Base-by-base conservation (phyloP, 2,329 filamentous ascomycete species). In the Beauveria scarabaeidicola region DNA sequence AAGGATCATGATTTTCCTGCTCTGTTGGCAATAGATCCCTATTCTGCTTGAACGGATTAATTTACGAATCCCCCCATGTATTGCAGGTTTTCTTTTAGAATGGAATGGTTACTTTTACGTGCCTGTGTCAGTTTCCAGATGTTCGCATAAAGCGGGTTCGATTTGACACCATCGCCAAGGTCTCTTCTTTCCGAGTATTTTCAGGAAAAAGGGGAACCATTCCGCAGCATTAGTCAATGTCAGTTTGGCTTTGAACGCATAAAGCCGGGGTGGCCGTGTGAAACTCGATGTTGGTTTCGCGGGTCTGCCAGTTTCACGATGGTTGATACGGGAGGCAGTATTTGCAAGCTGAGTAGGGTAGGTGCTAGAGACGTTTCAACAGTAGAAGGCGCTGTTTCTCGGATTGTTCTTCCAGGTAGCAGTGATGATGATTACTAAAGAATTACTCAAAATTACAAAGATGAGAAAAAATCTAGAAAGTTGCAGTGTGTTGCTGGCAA, bases 51-150 rank as follows among this genome's bases (percentile, higher is more conserved):
- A 36, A 50, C 10, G 44, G 41, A 15, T 50, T 41, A 23, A 23
- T 43, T 21, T 29, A 36, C 25, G 41, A 15, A 38, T 21, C 52
- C n/a, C 47, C 5, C 47, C 23, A 43, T 36, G 29, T 53, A 53
- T 5, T 47, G 57, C 57, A 59, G 48, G 57, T 59, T 59, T 59
- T n/a, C n/a, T n/a, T n/a, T n/a, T n/a, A n/a, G 59, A 60, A 57
- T 52, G n/a, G 27, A 46, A 32, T 19, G 38, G 23, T 55, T 56
- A n/a, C 9, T 15, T 52, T 43, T 48, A 36, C 29, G 5, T 44
- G 23, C 10, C 21, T n/a, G 51, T 27, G 51, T 19, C 11, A 25
- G 4, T 52, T 13, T 19, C 21, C 36, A 41, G 8, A 7, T 21
- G 11, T 23, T 36, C 5, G 32, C 40, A 29, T 48, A 8, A 17